Evolutionary conservation across 768 basidiomycete genomes (phyloP).

Genomic region (Ramaria rubella): DNA sequence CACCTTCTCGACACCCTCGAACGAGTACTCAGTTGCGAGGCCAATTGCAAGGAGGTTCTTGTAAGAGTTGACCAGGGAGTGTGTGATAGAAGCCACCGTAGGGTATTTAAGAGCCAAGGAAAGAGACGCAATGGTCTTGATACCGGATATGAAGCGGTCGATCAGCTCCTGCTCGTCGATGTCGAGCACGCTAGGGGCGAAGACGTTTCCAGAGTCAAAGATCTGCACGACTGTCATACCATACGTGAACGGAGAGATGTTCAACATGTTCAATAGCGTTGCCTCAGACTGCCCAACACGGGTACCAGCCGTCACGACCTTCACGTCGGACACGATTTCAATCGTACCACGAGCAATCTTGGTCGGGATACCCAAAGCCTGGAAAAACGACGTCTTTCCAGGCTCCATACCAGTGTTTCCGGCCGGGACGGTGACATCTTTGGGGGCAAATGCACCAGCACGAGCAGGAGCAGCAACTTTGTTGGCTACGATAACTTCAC

Average conservation of each 20-base stretch:
- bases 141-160: constrained; percentile 84
- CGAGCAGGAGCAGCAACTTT: constrained; percentile 98
- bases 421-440: constrained; percentile 86
- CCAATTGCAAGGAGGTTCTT: constrained; percentile 94
- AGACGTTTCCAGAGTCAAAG: constrained; percentile 89
- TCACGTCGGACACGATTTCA: constrained; percentile 96
- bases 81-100: constrained; percentile 86
- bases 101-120: constrained; percentile 96
- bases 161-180: constrained; percentile 87
- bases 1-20: constrained; percentile 91
- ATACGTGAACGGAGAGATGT: constrained; percentile 99
- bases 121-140: constrained; percentile 94
- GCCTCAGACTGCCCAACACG: constrained; percentile 98
- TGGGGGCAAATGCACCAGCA: constrained; percentile 93
- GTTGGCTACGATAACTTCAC: constrained; percentile 90
- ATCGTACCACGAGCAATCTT: constrained; percentile 99
- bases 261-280: constrained; percentile 97
- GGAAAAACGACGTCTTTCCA: constrained; percentile 99
- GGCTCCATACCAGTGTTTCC: constrained; percentile 99
- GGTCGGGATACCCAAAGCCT: constrained; percentile 98
- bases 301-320: constrained; percentile 87
- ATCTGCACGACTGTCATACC: constrained; percentile 99
- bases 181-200: constrained; percentile 86
- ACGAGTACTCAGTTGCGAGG: constrained; percentile 87
- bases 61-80: constrained; percentile 98